Conservation (phyloP, 371 early-diverging fungal genomes). For the Apophysomyces ossiformis region DNA sequence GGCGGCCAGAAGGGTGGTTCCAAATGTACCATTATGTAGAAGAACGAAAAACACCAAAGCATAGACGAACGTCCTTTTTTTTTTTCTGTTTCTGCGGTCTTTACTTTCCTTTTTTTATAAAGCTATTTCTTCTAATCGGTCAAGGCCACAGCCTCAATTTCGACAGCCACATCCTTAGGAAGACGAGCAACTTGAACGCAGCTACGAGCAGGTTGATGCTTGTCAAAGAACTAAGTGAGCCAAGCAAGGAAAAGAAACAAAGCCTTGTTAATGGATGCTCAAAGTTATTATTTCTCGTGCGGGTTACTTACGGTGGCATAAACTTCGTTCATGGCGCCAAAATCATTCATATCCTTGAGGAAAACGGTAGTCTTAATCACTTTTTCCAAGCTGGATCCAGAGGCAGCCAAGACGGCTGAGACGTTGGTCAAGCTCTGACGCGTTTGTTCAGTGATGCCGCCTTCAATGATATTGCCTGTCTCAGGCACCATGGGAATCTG, state of each 20-base stretch:
- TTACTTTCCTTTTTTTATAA: neutral
- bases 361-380: slow-evolving; percentile 88
- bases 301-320: slow-evolving; percentile 56
- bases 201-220: slow-evolving; percentile 75
- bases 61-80: too few relatives aligned
- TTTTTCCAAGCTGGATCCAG: slow-evolving; percentile 70
- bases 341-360: slow-evolving; percentile 80
- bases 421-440: slow-evolving; percentile 73
- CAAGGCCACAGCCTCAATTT: slow-evolving; percentile 64
- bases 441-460: slow-evolving; percentile 58
- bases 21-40: slow-evolving; percentile 47
- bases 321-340: slow-evolving; percentile 79
- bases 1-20: slow-evolving; percentile 25
- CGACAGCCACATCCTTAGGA: slow-evolving; percentile 77
- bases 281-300: neutral
- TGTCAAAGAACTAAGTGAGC: slow-evolving; percentile 46
- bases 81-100: too few relatives aligned
- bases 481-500: slow-evolving; percentile 60
- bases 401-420: slow-evolving; percentile 70
- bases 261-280: too few relatives aligned
- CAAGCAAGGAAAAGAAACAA: neutral
- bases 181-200: slow-evolving; percentile 84
- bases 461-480: slow-evolving; percentile 35
- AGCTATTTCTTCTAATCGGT: neutral
- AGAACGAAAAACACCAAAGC: neutral